Percentiles rank a stretch among this genome's conserved stretches.
Conservation (phyloP, 2,329 filamentous ascomycete species). For the Orbilia ellipsospora region DNA sequence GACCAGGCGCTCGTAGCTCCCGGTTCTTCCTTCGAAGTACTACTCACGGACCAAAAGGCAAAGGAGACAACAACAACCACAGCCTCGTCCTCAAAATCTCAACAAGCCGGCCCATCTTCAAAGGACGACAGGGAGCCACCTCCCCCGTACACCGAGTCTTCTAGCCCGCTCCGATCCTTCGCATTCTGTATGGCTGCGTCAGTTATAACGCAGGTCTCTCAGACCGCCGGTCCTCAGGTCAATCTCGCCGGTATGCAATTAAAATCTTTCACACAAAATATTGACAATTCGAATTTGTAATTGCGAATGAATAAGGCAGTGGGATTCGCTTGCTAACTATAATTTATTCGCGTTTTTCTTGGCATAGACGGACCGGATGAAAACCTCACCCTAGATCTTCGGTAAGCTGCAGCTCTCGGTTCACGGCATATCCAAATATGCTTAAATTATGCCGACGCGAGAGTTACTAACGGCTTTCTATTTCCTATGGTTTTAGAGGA, state of each 20-base stretch:
- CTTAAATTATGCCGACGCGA: conserved; percentile 57
- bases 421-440: conserved; percentile 22
- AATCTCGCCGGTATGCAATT: conserved; percentile 78
- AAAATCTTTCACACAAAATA: background rate
- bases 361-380: conserved; percentile 82
- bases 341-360: conserved; percentile 55
- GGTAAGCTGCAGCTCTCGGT: conserved; percentile 70
- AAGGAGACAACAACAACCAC: conserved; percentile 27
- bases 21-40: conserved; percentile 42
- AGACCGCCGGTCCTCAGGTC: conserved; percentile 82
- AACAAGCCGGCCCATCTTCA: conserved; percentile 53
- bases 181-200: conserved; percentile 98
- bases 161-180: conserved; percentile 90
- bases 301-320: background rate
- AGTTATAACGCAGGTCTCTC: conserved; percentile 99
- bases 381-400: conserved; percentile 91
- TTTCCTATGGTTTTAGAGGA: conserved; percentile 71
- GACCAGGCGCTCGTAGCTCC: conserved; percentile 38
- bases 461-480: conserved; percentile 57
- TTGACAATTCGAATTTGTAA: no score
- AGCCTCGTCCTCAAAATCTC: conserved; percentile 42
- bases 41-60: conserved; percentile 35
- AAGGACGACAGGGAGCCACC: conserved; percentile 87
- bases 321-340: conserved; percentile 5
- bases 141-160: conserved; percentile 94